Percentiles rank a stretch among this genome's conserved stretches.
phyloP scores from a whole-genome alignment of 1,284 basidiomycete genomes.

The Leccinum griseonigrum region DNA sequence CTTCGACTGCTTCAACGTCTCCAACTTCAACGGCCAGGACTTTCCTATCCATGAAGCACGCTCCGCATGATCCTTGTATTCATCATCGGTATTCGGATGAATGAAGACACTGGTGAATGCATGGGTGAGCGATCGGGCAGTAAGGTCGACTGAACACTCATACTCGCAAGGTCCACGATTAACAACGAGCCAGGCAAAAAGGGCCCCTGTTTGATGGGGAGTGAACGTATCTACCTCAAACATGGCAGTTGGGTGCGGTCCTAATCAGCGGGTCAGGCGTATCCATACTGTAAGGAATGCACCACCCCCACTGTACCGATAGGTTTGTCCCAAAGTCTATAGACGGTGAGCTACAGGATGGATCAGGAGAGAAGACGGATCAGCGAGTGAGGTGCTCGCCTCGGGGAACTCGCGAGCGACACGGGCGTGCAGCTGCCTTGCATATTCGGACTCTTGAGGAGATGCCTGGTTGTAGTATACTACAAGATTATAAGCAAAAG shows the following conservation, averaged over 20 bases:
- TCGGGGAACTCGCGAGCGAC: constrained; percentile 71
- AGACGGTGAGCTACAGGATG: constrained; percentile 52
- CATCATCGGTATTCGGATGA: background rate
- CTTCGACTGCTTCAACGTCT: background rate
- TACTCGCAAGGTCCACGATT: constrained; percentile 39
- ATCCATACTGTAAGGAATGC: background rate
- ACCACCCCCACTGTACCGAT: constrained; percentile 42
- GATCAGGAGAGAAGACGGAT: background rate
- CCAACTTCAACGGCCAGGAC: background rate
- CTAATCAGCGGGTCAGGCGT: constrained; percentile 18
- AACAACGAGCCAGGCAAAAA: constrained; percentile 40
- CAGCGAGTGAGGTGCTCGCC: constrained; percentile 32
- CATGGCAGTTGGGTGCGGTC: constrained; percentile 41
- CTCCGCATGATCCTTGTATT: background rate
- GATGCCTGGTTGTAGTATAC: constrained; percentile 60
- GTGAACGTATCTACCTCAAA: constrained; percentile 40
- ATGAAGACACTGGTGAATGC: background rate
- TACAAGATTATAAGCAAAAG: constrained; percentile 21
- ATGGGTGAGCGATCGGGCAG: constrained; percentile 3
- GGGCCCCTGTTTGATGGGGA: constrained; percentile 40
- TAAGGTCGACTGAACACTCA: background rate
- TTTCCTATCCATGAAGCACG: background rate
- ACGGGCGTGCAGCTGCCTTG: constrained; percentile 59
- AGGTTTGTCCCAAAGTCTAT: constrained; percentile 61
- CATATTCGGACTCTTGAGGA: constrained; percentile 47